A percentile compares a stretch with the other conserved stretches of the same genome.
Conservation (phyloP, 1,139 yeast species). For the Zygosaccharomyces pseudobailii region DNA sequence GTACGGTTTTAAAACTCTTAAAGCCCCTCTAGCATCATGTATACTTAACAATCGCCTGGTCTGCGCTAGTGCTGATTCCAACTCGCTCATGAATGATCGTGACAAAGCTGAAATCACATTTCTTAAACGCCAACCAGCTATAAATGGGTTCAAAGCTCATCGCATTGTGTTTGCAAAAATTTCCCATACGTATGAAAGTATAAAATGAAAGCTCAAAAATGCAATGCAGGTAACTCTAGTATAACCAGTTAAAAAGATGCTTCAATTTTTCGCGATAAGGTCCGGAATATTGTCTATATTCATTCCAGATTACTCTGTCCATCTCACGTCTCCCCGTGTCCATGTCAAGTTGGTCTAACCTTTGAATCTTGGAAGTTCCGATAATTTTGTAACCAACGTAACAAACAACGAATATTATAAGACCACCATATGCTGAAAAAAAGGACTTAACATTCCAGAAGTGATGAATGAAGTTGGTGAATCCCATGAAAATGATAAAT, state of each 20-base stretch:
- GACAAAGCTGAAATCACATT: neutral
- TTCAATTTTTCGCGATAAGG: conserved; percentile 32
- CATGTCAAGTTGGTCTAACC: conserved; percentile 65
- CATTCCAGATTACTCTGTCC: conserved; percentile 50
- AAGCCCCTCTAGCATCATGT: conserved; percentile 40
- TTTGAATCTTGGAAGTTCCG: conserved; percentile 48
- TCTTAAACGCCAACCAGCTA: neutral
- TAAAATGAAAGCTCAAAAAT: neutral
- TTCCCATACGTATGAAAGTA: conserved; percentile 2
- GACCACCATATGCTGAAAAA: conserved; percentile 65
- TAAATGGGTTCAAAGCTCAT: neutral
- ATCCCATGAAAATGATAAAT: conserved; percentile 64
- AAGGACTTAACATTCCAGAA: conserved; percentile 63
- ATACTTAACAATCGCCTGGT: conserved; percentile 36
- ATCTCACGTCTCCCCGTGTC: conserved; percentile 76
- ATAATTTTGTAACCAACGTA: conserved; percentile 54
- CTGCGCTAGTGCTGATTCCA: conserved; percentile 21
- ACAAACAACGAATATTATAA: conserved; percentile 50
- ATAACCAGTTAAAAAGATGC: conserved; percentile 24
- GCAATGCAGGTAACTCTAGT: conserved; percentile 5
- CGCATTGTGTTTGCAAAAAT: conserved; percentile 1
- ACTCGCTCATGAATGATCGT: conserved; percentile 15
- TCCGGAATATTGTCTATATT: conserved; percentile 30
- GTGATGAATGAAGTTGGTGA: conserved; percentile 56
- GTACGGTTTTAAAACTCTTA: conserved; percentile 37